Percentiles rank a stretch among this genome's conserved stretches.
These are phyloP conservation scores for Malassezia japonica DNA, from an alignment of 1,284 basidiomycete species.

Conservation along the genomic window DNA sequence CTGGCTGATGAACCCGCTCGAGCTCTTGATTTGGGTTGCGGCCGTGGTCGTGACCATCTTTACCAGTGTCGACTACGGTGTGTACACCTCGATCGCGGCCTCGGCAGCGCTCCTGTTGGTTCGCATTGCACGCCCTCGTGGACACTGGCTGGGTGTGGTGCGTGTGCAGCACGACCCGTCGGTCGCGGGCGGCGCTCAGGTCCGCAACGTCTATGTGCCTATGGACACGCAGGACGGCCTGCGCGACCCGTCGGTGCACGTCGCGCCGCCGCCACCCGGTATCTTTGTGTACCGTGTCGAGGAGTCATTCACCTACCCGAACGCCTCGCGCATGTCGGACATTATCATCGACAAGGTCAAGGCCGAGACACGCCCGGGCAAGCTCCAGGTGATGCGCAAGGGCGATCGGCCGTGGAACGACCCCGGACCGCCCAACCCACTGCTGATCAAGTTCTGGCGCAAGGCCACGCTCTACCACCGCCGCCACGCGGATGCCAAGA, in stretches of 20 bases:
- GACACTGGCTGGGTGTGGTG: slow-evolving; percentile 77
- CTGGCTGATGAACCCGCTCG: slow-evolving; percentile 87
- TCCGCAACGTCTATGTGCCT: slow-evolving; percentile 68
- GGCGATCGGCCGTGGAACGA: slow-evolving; percentile 90
- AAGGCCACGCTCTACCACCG: slow-evolving; percentile 22
- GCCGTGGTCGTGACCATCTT: slow-evolving; percentile 70
- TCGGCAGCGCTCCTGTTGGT: slow-evolving; percentile 76
- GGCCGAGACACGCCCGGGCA: slow-evolving; percentile 63
- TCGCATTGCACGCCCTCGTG: slow-evolving; percentile 81
- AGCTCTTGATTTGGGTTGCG: slow-evolving; percentile 79
- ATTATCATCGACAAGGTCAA: slow-evolving; percentile 73
- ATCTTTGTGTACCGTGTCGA: slow-evolving; percentile 87
- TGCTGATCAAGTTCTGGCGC: slow-evolving; percentile 23
- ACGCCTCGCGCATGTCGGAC: slow-evolving; percentile 69
- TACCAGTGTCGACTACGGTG: slow-evolving; percentile 71
- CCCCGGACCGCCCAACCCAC: slow-evolving; percentile 52
- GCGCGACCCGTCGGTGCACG: slow-evolving; percentile 62
- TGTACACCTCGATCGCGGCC: slow-evolving; percentile 76
- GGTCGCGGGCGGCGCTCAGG: slow-evolving; percentile 7
- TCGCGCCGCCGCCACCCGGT: slow-evolving; percentile 71
- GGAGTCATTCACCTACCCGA: slow-evolving; percentile 88
- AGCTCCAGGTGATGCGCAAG: background rate
- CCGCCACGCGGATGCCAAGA: slow-evolving; percentile 11
- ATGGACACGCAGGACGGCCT: slow-evolving; percentile 56
- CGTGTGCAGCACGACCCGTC: slow-evolving; percentile 48